Percentiles rank a stretch among this genome's conserved stretches.
Conservation (phyloP, 1,284 basidiomycete species). For the Porodaedalea pini region DNA sequence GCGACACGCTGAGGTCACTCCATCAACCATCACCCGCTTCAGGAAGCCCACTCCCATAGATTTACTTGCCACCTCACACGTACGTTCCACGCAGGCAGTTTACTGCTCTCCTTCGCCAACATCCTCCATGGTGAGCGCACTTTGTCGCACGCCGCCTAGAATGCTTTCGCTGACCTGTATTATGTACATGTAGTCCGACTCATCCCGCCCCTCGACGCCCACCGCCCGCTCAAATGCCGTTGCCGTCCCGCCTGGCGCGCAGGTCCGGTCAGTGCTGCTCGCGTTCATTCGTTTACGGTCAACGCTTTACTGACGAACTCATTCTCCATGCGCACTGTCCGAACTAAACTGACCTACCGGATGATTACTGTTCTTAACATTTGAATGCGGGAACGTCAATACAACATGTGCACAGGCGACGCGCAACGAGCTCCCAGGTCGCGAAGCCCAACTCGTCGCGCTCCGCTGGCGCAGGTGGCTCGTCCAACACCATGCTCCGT, state of each 20-base stretch:
- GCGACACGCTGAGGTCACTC: neutral
- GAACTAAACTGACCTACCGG: neutral
- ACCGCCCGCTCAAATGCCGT: slow-evolving; percentile 43
- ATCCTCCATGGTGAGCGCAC: slow-evolving; percentile 1
- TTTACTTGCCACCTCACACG: slow-evolving; percentile 6
- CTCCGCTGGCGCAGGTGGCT: slow-evolving; percentile 93
- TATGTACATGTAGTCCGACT: slow-evolving; percentile 53
- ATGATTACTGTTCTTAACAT: neutral
- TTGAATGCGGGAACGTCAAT: neutral
- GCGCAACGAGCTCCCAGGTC: slow-evolving; percentile 68
- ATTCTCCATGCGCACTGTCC: neutral
- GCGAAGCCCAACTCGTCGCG: slow-evolving; percentile 85
- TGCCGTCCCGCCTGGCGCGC: slow-evolving; percentile 70
- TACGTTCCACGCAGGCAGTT: too few relatives aligned
- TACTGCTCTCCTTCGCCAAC: neutral
- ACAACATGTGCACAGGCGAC: slow-evolving; percentile 53
- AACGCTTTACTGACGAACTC: slow-evolving; percentile 6
- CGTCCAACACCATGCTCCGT: slow-evolving; percentile 96
- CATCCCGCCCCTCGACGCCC: slow-evolving; percentile 41
- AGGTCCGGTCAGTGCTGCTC: slow-evolving; percentile 61
- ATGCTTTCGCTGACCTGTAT: neutral
- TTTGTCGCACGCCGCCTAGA: neutral
- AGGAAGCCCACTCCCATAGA: neutral
- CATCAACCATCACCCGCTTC: neutral
- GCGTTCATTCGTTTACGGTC: slow-evolving; percentile 8